Percentiles rank a stretch among this genome's conserved stretches.
Evolutionary conservation across 225 moss, liverwort and hornwort species (phyloP).

Genomic region (Neckera pumila): DNA sequence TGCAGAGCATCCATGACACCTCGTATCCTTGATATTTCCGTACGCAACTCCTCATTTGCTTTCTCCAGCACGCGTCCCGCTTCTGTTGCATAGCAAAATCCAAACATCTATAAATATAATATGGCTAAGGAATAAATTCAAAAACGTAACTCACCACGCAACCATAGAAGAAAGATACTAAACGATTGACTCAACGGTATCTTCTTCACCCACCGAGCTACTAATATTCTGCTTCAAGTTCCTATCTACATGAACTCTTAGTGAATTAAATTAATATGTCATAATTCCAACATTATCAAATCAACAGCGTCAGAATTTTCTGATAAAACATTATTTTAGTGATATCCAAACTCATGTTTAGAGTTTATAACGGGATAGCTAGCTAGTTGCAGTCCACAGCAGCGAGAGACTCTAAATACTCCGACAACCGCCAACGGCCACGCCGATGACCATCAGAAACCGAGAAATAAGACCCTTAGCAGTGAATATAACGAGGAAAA

Average conservation of each 20-base stretch:
- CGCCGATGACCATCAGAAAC: not conserved
- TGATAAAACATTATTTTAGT: not conserved
- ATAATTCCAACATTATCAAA: not conserved
- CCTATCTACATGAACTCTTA: not conserved
- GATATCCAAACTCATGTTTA: not conserved
- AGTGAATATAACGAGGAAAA: not conserved
- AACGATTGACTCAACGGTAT: not conserved
- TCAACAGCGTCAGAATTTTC: not conserved
- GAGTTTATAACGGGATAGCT: not conserved
- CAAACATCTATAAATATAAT: not conserved
- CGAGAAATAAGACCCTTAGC: not conserved
- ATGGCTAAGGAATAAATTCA: not conserved
- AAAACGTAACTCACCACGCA: not conserved
- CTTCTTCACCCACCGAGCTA: not conserved
- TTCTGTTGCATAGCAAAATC: constrained; percentile 33
- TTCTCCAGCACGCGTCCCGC: constrained; percentile 62
- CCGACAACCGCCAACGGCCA: not conserved
- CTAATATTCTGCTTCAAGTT: not conserved
- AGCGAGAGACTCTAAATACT: not conserved
- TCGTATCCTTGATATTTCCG: constrained; percentile 58
- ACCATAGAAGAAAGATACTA: not conserved
- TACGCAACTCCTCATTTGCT: constrained; percentile 67
- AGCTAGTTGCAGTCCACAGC: not conserved
- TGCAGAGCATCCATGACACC: constrained; percentile 74
- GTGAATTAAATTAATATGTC: not conserved